phyloP scores from a whole-genome alignment of 148 eudicot species.

The Limonium bicolor region DNA sequence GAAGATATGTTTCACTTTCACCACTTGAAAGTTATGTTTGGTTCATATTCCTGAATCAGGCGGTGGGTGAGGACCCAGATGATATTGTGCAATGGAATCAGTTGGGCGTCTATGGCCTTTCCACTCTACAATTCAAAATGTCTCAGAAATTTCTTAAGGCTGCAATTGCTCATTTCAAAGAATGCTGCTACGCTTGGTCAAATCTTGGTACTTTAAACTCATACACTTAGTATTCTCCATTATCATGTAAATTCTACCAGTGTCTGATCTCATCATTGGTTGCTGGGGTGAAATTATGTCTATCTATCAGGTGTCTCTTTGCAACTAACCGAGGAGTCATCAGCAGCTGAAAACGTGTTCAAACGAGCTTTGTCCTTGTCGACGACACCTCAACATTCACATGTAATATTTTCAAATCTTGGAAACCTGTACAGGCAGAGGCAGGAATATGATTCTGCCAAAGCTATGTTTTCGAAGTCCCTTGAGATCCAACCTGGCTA shows the following conservation, averaged over 20 bases:
- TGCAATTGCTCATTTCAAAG: slow-evolving; percentile 63
- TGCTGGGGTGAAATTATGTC: background rate
- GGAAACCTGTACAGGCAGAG: slow-evolving; percentile 85
- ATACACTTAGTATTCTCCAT: background rate
- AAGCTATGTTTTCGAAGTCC: slow-evolving; percentile 83
- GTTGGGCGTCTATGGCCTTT: slow-evolving; percentile 84
- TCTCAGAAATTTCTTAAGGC: slow-evolving; percentile 83
- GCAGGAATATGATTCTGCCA: slow-evolving; percentile 51
- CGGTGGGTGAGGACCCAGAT: slow-evolving; percentile 81
- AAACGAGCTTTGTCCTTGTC: slow-evolving; percentile 65
- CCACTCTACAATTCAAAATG: slow-evolving; percentile 57
- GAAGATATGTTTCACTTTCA: too few species aligned
- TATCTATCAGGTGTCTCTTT: slow-evolving; percentile 48
- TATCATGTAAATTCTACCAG: background rate
- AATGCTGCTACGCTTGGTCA: slow-evolving; percentile 89
- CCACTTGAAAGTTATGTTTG: too few species aligned
- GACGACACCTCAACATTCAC: slow-evolving; percentile 57
- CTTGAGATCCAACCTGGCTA: slow-evolving; percentile 81
- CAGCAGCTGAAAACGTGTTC: slow-evolving; percentile 76
- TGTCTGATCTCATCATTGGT: background rate
- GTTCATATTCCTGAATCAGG: too few species aligned
- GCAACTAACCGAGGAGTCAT: slow-evolving; percentile 54
- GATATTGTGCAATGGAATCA: slow-evolving; percentile 95
- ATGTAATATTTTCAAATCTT: slow-evolving; percentile 57
- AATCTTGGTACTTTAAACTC: slow-evolving; percentile 52